Percentiles rank a stretch among this genome's conserved stretches.
Evolutionary conservation across 495 filamentous ascomycete species (phyloP).

Genomic region (Xylona heveae): DNA sequence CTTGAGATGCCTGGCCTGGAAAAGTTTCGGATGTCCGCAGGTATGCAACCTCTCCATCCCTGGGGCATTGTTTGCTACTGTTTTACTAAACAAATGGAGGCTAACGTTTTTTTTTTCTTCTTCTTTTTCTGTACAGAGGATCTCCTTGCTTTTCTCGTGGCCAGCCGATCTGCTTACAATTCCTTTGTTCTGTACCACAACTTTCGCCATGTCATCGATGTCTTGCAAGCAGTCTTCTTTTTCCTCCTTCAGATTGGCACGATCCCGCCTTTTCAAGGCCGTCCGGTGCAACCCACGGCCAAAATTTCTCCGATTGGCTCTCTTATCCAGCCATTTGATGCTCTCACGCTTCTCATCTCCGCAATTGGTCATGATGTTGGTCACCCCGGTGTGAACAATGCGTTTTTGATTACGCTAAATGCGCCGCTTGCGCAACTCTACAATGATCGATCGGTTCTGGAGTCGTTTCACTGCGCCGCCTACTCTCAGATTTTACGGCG

Average conservation of each 20-base stretch:
- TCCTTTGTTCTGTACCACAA: slow-evolving; percentile 96
- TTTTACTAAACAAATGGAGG: slow-evolving; percentile 1
- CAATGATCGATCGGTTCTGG: slow-evolving; percentile 90
- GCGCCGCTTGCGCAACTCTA: slow-evolving; percentile 93
- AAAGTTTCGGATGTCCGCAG: slow-evolving; percentile 52
- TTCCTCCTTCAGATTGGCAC: slow-evolving; percentile 71
- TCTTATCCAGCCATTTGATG: slow-evolving; percentile 64
- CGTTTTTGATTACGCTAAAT: slow-evolving; percentile 80
- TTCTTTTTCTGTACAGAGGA: slow-evolving; percentile 19
- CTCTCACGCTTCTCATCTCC: slow-evolving; percentile 71
- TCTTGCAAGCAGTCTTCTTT: slow-evolving; percentile 81
- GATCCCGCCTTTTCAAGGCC: slow-evolving; percentile 39
- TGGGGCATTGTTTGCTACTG: slow-evolving; percentile 3
- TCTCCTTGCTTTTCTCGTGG: slow-evolving; percentile 58
- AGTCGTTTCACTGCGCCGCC: slow-evolving; percentile 94
- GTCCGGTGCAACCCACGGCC: slow-evolving; percentile 2
- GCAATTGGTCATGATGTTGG: slow-evolving; percentile 96
- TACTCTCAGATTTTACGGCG: slow-evolving; percentile 90
- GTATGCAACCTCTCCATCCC: no score
- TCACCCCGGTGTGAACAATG: slow-evolving; percentile 95
- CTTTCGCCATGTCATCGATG: slow-evolving; percentile 91
- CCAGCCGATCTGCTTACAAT: slow-evolving; percentile 77
- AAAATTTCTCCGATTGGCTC: slow-evolving; percentile 42
- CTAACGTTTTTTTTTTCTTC: slow-evolving; percentile 5
- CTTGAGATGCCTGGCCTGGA: slow-evolving; percentile 62